Conservation (phyloP, 176 grass and related monocot genomes). For the Carex scoparia region DNA sequence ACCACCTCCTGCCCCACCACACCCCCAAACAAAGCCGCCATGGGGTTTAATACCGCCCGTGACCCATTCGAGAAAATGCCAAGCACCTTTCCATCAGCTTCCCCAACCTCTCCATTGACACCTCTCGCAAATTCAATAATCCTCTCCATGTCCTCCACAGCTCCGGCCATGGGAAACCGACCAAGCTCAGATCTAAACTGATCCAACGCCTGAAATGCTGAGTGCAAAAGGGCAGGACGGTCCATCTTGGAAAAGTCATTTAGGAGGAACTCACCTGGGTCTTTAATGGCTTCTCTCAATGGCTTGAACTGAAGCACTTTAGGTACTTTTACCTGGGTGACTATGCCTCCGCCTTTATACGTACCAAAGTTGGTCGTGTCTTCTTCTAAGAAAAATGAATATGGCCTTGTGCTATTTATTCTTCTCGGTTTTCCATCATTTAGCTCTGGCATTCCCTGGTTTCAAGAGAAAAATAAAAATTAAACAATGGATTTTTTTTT, state of each 20-base stretch:
- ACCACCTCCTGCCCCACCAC: constrained; percentile 92
- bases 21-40: constrained; percentile 91
- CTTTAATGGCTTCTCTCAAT: constrained; percentile 69
- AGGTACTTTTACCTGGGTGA: constrained; percentile 81
- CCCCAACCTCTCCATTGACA: constrained; percentile 65
- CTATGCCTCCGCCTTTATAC: constrained; percentile 73
- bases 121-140: constrained; percentile 47
- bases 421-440: constrained; percentile 89
- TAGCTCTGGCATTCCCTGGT: constrained; percentile 63
- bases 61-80: constrained; percentile 69
- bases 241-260: constrained; percentile 94
- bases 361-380: constrained; percentile 65
- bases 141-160: constrained; percentile 53
- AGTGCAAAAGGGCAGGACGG: constrained; percentile 66
- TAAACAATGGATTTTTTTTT: background rate
- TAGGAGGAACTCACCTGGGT: constrained; percentile 89
- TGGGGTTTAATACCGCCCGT: constrained; percentile 77
- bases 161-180: constrained; percentile 70
- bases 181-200: constrained; percentile 56
- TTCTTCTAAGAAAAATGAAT: constrained; percentile 80
- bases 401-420: constrained; percentile 80
- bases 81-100: constrained; percentile 69
- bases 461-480: background rate
- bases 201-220: constrained; percentile 89
- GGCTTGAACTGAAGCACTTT: constrained; percentile 83